Conservation (phyloP, 176 grass and related monocot genomes). For the Secale cereale region DNA sequence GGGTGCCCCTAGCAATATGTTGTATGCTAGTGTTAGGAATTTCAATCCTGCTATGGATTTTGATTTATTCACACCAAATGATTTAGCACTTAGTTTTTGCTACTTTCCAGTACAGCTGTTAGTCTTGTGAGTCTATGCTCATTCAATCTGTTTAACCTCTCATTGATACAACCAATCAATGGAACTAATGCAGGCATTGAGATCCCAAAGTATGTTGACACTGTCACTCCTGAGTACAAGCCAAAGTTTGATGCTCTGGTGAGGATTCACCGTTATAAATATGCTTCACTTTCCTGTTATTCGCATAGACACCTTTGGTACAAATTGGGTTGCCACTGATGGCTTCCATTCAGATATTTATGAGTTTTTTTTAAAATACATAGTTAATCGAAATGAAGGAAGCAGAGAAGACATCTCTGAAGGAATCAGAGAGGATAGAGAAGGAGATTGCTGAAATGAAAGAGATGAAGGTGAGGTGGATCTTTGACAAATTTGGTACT, state of each 20-base stretch:
- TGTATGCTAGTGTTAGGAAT: not conserved
- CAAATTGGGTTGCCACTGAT: not conserved
- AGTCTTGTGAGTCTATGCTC: not conserved
- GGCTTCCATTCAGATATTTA: conserved; percentile 17
- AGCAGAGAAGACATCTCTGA: conserved; percentile 62
- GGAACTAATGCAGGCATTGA: conserved; percentile 61
- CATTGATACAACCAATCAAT: not conserved
- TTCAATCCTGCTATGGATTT: not conserved
- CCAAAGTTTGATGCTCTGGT: conserved; percentile 93
- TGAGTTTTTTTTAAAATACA: not conserved
- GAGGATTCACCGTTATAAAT: not conserved
- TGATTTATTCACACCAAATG: not conserved
- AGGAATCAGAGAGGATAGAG: conserved; percentile 67
- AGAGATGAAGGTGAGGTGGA: conserved; percentile 72
- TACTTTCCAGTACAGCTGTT: not conserved
- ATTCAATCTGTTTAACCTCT: not conserved
- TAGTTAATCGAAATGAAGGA: conserved; percentile 76
- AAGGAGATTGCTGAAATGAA: conserved; percentile 84
- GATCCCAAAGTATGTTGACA: conserved; percentile 89
- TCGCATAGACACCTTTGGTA: not conserved
- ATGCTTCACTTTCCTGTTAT: conserved; percentile 5
- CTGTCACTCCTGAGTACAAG: conserved; percentile 83
- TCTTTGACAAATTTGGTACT: not conserved
- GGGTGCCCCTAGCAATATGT: not conserved
- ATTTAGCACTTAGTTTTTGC: conserved; percentile 18